Conservation (phyloP, 176 grass and related monocot species). For the Avena atlantica region DNA sequence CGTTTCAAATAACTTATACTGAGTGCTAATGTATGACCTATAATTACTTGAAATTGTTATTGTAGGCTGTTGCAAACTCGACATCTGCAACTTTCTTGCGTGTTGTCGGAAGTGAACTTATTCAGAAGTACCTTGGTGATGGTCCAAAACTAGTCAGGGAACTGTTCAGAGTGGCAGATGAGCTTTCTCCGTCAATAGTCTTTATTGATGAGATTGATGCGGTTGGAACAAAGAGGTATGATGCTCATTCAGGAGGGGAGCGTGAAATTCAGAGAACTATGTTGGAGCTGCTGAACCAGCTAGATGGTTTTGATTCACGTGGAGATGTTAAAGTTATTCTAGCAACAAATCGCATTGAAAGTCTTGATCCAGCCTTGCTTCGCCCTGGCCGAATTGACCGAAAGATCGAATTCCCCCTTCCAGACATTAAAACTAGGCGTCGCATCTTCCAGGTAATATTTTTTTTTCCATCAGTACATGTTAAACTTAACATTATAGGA, state of each 20-base stretch:
- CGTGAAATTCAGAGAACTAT: constrained; percentile 92
- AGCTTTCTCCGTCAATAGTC: constrained; percentile 84
- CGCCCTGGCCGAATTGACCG: constrained; percentile 81
- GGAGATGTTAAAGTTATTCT: constrained; percentile 95
- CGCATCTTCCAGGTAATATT: constrained; percentile 76
- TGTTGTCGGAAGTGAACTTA: constrained; percentile 88
- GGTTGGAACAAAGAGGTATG: constrained; percentile 92
- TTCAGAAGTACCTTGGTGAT: constrained; percentile 91
- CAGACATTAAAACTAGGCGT: constrained; percentile 83
- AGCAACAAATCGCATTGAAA: constrained; percentile 86
- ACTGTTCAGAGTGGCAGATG: constrained; percentile 89
- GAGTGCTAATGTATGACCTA: not conserved
- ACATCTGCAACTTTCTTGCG: constrained; percentile 91
- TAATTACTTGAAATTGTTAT: constrained; percentile 27
- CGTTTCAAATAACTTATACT: not conserved
- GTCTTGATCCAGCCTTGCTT: constrained; percentile 86
- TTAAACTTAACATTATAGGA: not conserved
- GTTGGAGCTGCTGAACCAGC: constrained; percentile 82
- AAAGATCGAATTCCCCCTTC: constrained; percentile 89
- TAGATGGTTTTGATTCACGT: constrained; percentile 90
- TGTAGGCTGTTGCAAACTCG: constrained; percentile 86
- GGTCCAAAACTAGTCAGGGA: constrained; percentile 89
- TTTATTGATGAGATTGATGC: constrained; percentile 95
- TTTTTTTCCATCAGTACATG: not conserved
- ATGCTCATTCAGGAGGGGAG: constrained; percentile 94